Evolutionary conservation across 169 alveolate species (phyloP).

Genomic region (Cryptosporidium viatorum): DNA sequence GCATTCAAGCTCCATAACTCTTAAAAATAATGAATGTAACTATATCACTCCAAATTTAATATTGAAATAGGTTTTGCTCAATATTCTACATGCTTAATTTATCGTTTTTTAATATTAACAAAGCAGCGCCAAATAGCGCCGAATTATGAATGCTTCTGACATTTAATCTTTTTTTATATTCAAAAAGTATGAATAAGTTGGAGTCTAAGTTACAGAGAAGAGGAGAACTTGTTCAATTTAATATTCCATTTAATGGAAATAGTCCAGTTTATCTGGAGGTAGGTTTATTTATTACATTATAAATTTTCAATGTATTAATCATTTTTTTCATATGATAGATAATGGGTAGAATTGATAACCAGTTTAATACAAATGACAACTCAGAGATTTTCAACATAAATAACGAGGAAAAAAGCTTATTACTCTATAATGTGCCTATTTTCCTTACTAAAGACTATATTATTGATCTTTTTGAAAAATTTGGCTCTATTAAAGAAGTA

Average conservation of each 20-base stretch:
- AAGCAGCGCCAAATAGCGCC: neutral
- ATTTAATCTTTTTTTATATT: neutral
- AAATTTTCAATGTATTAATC: neutral
- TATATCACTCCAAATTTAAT: too few species aligned
- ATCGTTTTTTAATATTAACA: neutral
- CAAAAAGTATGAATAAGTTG: neutral
- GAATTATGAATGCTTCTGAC: constrained; percentile 1
- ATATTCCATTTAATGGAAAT: constrained; percentile 27
- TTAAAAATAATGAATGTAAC: too few species aligned
- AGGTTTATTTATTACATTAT: neutral
- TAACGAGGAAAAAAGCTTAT: constrained; percentile 3
- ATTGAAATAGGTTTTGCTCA: too few species aligned
- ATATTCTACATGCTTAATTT: neutral
- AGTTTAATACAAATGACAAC: neutral
- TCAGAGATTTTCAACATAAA: neutral
- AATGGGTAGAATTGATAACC: constrained; percentile 32
- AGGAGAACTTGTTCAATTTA: constrained; percentile 41
- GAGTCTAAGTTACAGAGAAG: neutral
- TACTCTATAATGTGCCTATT: constrained; percentile 26
- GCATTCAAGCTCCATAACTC: neutral
- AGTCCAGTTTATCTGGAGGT: constrained; percentile 53
- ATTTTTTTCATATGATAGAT: constrained; percentile 10
- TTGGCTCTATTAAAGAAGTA: constrained; percentile 60
- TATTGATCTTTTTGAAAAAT: constrained; percentile 8
- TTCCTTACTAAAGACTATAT: neutral